phyloP scores from a whole-genome alignment of 371 early-diverging fungal genomes.

The Mucor indicus region DNA sequence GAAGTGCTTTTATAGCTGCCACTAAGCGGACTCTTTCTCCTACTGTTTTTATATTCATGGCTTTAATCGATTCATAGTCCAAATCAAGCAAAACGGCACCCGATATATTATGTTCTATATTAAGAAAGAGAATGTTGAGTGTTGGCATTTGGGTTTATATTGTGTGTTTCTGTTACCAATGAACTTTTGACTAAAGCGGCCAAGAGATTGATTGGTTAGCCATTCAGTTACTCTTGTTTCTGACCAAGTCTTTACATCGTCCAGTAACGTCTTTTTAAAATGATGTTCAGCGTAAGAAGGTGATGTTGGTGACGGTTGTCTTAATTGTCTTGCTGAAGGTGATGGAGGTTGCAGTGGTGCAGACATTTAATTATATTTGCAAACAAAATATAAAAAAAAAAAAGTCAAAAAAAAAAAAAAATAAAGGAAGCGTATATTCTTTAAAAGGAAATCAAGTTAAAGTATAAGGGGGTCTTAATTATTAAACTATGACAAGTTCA shows the following conservation, averaged over 20 bases:
- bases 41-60: constrained; percentile 78
- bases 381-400: too few relatives aligned
- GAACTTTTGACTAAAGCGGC: constrained; percentile 66
- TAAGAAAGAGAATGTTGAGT: constrained; percentile 2
- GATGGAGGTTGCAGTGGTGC: constrained; percentile 15
- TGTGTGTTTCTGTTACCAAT: constrained; percentile 35
- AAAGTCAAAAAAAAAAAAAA: too few relatives aligned
- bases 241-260: constrained; percentile 66
- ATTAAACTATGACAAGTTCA: too few relatives aligned
- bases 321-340: constrained; percentile 20
- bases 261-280: constrained; percentile 37
- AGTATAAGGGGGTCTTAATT: too few relatives aligned
- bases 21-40: constrained; percentile 83
- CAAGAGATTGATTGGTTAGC: constrained; percentile 71
- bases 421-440: too few relatives aligned
- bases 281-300: constrained; percentile 42
- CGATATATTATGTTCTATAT: constrained; percentile 67
- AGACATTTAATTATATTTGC: too few relatives aligned
- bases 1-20: constrained; percentile 67
- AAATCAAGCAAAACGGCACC: constrained; percentile 83
- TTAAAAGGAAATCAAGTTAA: too few relatives aligned
- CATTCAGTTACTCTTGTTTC: constrained; percentile 70
- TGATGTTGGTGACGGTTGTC: constrained; percentile 54
- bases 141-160: not conserved
- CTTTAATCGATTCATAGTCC: constrained; percentile 75